Conservation (phyloP, 2,329 filamentous ascomycete species). For the Fusarium newnesense region DNA sequence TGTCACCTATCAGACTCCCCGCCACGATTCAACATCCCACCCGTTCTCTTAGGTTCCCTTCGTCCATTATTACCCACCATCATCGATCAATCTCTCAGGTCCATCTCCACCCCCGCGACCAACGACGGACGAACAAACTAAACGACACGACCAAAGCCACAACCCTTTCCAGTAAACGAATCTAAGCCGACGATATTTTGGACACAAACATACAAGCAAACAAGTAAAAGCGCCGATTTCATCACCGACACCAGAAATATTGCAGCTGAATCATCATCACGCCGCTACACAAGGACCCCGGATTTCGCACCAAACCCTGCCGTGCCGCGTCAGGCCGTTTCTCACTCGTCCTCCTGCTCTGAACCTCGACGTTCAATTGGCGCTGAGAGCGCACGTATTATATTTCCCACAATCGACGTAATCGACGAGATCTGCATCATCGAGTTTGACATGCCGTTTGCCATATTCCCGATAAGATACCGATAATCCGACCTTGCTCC, state of each 20-base stretch:
- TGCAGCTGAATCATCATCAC: slow-evolving; percentile 19
- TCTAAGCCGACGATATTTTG: not conserved
- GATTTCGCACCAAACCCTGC: slow-evolving; percentile 28
- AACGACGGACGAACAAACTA: slow-evolving; percentile 26
- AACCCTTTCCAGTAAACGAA: not conserved
- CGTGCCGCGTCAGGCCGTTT: slow-evolving; percentile 32
- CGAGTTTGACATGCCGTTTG: slow-evolving; percentile 21
- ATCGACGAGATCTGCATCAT: slow-evolving; percentile 5
- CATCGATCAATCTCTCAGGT: slow-evolving; percentile 19
- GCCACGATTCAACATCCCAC: slow-evolving; percentile 20
- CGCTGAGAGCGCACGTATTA: slow-evolving; percentile 27
- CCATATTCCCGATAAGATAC: slow-evolving; percentile 34
- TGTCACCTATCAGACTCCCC: slow-evolving; percentile 18
- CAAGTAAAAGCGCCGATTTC: not conserved
- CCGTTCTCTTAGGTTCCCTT: slow-evolving; percentile 26
- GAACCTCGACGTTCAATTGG: slow-evolving; percentile 24
- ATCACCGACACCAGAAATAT: not conserved
- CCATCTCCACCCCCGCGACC: slow-evolving; percentile 36
- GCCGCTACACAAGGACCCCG: slow-evolving; percentile 31
- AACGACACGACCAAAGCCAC: not conserved
- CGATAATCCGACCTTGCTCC: slow-evolving; percentile 4
- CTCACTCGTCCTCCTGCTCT: slow-evolving; percentile 10
- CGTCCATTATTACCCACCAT: slow-evolving; percentile 11
- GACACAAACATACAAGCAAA: not conserved
- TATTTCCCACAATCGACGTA: not conserved